These are phyloP conservation scores for Cercospora sp. DNA, from an alignment of 2,329 filamentous ascomycete genomes.

Conservation along the genomic window DNA sequence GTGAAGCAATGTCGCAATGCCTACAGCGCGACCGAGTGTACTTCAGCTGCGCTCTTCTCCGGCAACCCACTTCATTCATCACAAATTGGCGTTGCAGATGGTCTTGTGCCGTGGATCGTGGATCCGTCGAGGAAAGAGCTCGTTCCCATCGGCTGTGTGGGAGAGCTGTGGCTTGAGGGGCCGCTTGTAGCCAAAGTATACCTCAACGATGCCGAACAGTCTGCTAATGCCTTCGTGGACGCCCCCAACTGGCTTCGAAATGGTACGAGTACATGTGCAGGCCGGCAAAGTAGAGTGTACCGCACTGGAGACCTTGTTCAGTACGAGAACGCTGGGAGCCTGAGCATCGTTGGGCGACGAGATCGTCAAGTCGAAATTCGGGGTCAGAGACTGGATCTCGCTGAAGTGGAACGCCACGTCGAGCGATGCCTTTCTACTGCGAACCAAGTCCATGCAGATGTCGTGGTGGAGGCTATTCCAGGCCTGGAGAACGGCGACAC, in stretches of 20 bases:
- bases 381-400: constrained; percentile 26
- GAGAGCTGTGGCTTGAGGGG: constrained; percentile 50
- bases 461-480: constrained; percentile 1
- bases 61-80: background rate
- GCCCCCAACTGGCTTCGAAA: background rate
- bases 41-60: background rate
- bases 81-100: background rate
- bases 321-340: constrained; percentile 39
- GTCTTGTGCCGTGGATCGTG: constrained; percentile 5
- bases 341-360: constrained; percentile 28
- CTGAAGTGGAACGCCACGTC: constrained; percentile 22
- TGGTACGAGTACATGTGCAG: constrained; percentile 40
- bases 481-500: background rate
- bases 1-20: background rate
- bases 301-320: constrained; percentile 31
- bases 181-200: constrained; percentile 49
- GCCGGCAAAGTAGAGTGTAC: constrained; percentile 1
- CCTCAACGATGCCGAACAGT: constrained; percentile 30
- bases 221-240: background rate
- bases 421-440: background rate
- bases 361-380: constrained; percentile 26
- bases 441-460: background rate
- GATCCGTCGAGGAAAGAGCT: background rate
- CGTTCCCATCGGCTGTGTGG: constrained; percentile 25
- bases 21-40: constrained; percentile 8